A percentile compares a stretch with the other conserved stretches of the same genome.
Evolutionary conservation across 225 moss, liverwort and hornwort species (phyloP).

Genomic region (Pseudoscleropodium purum): DNA sequence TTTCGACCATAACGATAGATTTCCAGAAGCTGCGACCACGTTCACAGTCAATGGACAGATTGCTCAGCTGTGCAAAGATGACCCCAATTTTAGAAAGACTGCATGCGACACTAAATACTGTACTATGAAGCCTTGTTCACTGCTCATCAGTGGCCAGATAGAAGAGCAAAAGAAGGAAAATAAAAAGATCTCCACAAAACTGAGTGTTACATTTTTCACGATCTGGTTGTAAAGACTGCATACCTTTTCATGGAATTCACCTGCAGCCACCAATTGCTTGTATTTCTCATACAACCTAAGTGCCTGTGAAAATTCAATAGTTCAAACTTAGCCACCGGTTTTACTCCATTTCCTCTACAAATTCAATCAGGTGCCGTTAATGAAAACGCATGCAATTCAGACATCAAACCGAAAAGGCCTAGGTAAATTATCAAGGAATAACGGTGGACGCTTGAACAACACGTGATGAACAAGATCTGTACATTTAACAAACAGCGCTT

Average conservation of each 20-base stretch:
- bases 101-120: not conserved
- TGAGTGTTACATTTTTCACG: not conserved
- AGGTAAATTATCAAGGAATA: not conserved
- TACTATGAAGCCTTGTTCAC: not conserved
- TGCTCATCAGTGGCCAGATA: not conserved
- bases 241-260: conserved; percentile 62
- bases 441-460: not conserved
- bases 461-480: not conserved
- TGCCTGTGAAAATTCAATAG: conserved; percentile 22
- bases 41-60: not conserved
- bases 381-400: not conserved
- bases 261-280: conserved; percentile 56
- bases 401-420: not conserved
- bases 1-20: conserved; percentile 59
- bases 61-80: not conserved
- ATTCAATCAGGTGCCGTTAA: not conserved
- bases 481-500: not conserved
- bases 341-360: not conserved
- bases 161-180: not conserved
- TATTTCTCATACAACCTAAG: conserved; percentile 62
- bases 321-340: not conserved
- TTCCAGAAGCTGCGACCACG: conserved; percentile 46
- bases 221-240: not conserved
- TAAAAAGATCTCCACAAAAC: not conserved
- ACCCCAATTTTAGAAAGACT: not conserved